Conservation (phyloP, 108 stramenopile species). For the Nannochloropsis salina region DNA sequence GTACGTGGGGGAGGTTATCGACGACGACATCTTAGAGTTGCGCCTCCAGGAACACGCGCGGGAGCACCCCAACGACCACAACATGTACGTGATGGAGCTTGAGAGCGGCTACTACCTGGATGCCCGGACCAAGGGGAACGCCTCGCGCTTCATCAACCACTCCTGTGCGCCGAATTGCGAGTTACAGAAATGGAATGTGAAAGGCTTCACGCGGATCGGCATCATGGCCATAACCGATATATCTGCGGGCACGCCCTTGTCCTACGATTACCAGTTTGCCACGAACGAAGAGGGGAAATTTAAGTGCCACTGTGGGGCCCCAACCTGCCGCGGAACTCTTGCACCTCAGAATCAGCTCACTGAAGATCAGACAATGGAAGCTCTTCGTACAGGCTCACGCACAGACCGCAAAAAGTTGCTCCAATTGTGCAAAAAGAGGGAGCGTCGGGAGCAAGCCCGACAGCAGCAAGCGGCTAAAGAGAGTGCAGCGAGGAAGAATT, state of each 20-base stretch:
- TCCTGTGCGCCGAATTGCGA: slow-evolving; percentile 73
- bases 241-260: slow-evolving; percentile 67
- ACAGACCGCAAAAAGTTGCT: slow-evolving; percentile 13
- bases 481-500: not conserved
- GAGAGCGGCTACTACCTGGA: slow-evolving; percentile 76
- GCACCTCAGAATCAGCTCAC: slow-evolving; percentile 39
- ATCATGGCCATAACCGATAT: slow-evolving; percentile 70
- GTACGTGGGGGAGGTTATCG: slow-evolving; percentile 81
- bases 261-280: slow-evolving; percentile 76
- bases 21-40: slow-evolving; percentile 60
- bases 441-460: not conserved
- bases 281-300: slow-evolving; percentile 48
- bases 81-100: slow-evolving; percentile 88
- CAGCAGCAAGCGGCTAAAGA: not conserved
- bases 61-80: slow-evolving; percentile 80
- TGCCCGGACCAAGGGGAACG: slow-evolving; percentile 71
- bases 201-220: slow-evolving; percentile 70
- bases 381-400: not conserved
- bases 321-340: slow-evolving; percentile 52
- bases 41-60: slow-evolving; percentile 64
- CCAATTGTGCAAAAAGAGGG: slow-evolving; percentile 1
- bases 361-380: slow-evolving; percentile 1
- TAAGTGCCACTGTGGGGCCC: slow-evolving; percentile 45
- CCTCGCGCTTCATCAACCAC: slow-evolving; percentile 87
- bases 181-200: slow-evolving; percentile 68